Conservation (phyloP, 2,329 filamentous ascomycete genomes). For the Neofusicoccum kwambonambiense region DNA sequence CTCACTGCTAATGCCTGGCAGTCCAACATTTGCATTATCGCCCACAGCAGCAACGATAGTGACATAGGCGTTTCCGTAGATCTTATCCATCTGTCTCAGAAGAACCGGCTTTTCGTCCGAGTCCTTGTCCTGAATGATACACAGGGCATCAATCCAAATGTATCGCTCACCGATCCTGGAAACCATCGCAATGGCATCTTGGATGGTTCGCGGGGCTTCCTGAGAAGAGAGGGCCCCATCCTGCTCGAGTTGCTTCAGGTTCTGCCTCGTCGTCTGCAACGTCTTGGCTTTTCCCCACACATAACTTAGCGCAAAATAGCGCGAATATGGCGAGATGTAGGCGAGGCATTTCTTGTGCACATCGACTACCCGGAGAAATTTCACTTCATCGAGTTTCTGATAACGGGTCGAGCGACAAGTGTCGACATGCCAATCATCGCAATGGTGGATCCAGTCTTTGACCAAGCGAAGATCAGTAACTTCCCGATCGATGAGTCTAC, state of each 20-base stretch:
- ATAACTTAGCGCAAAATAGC: constrained; percentile 22
- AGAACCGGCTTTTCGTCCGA: background rate
- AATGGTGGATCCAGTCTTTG: background rate
- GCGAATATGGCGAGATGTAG: background rate
- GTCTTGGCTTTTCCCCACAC: constrained; percentile 20
- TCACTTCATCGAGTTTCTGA: background rate
- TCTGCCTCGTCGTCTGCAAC: background rate
- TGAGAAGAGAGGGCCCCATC: constrained; percentile 2
- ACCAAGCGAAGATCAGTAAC: background rate
- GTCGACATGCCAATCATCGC: background rate
- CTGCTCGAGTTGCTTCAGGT: background rate
- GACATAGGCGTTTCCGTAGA: constrained; percentile 21
- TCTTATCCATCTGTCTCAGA: constrained; percentile 20
- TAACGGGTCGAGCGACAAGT: background rate
- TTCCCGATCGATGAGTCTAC: background rate
- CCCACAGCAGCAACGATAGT: constrained; percentile 22
- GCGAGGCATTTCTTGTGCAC: background rate
- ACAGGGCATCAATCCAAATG: constrained; percentile 23
- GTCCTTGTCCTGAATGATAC: constrained; percentile 18
- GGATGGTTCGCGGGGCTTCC: constrained; percentile 17
- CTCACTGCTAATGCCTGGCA: background rate
- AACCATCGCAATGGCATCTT: constrained; percentile 18
- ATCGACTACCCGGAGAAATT: background rate
- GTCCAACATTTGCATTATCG: background rate
- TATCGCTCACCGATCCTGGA: constrained; percentile 16